Evolutionary conservation across 1,284 basidiomycete genomes (phyloP).

Genomic region (Ganoderma sinense): DNA sequence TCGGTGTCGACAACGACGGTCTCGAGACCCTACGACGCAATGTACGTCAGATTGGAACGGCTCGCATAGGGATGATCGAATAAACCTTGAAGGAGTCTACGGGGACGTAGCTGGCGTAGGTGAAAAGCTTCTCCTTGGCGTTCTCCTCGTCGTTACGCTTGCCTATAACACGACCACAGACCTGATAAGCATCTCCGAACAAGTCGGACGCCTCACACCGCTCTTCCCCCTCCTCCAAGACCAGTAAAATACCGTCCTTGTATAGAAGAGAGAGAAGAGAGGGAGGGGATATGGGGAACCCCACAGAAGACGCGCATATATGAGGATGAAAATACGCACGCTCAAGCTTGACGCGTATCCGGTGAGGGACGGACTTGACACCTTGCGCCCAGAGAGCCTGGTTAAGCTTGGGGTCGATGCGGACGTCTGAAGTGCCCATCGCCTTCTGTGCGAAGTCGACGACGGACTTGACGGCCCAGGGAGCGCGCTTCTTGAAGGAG

Average conservation of each 20-base stretch:
- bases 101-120: conserved; percentile 85
- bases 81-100: conserved; percentile 88
- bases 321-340: conserved; percentile 62
- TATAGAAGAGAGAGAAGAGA: conserved; percentile 4
- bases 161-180: conserved; percentile 48
- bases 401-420: conserved; percentile 93
- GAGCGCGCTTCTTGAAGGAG: conserved; percentile 94
- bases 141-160: conserved; percentile 96
- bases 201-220: conserved; percentile 7
- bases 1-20: conserved; percentile 83
- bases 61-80: conserved; percentile 13
- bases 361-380: conserved; percentile 90
- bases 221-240: background rate
- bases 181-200: conserved; percentile 9
- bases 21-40: conserved; percentile 72
- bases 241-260: too few species aligned
- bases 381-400: conserved; percentile 91
- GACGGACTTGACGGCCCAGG: conserved; percentile 93
- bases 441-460: conserved; percentile 89
- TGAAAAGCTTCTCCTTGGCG: conserved; percentile 97
- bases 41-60: conserved; percentile 1
- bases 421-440: conserved; percentile 94
- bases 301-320: conserved; percentile 3
- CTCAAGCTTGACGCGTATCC: conserved; percentile 92
- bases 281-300: conserved; percentile 4